These are phyloP conservation scores for Pseudopyricularia cyperi DNA, from an alignment of 2,329 filamentous ascomycete genomes.

Conservation along the genomic window DNA sequence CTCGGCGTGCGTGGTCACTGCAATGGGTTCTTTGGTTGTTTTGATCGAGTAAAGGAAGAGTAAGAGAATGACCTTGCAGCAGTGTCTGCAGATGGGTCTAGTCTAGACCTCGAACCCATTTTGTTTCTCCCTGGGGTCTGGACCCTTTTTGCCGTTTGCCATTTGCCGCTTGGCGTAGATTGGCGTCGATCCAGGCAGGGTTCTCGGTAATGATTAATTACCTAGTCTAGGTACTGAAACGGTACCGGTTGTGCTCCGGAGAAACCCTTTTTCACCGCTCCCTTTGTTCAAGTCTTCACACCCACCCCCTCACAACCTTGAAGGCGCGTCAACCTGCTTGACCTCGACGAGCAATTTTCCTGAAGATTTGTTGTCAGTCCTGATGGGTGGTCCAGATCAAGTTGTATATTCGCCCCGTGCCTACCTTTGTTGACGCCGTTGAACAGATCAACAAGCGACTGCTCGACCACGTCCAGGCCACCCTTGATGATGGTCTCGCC, in stretches of 20 bases:
- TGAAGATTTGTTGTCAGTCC: too few relatives aligned
- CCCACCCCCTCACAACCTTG: conserved; percentile 9
- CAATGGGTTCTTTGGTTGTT: conserved; percentile 12
- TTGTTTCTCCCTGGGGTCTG: too few relatives aligned
- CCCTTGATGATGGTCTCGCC: conserved; percentile 60
- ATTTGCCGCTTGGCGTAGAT: too few relatives aligned
- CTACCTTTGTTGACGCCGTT: conserved; percentile 55
- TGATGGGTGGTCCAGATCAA: neutral
- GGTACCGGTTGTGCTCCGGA: too few relatives aligned
- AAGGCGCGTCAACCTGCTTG: conserved; percentile 8
- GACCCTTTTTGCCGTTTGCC: too few relatives aligned
- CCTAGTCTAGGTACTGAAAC: too few relatives aligned
- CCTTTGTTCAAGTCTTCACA: too few relatives aligned
- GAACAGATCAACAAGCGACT: conserved; percentile 51
- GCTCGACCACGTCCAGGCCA: conserved; percentile 51
- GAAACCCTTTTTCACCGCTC: too few relatives aligned
- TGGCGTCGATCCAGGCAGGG: too few relatives aligned
- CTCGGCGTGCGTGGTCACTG: neutral
- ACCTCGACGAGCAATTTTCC: conserved; percentile 12
- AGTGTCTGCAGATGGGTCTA: too few relatives aligned
- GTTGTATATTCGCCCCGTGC: neutral
- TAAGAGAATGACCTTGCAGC: conserved; percentile 4
- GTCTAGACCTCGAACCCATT: too few relatives aligned
- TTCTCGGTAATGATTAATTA: too few relatives aligned
- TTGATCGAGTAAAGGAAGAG: conserved; percentile 28